Percentiles rank a stretch among this genome's conserved stretches.
Evolutionary conservation across 2,329 filamentous ascomycete species (phyloP).

Genomic region (Ascochyta clinopodiicola): DNA sequence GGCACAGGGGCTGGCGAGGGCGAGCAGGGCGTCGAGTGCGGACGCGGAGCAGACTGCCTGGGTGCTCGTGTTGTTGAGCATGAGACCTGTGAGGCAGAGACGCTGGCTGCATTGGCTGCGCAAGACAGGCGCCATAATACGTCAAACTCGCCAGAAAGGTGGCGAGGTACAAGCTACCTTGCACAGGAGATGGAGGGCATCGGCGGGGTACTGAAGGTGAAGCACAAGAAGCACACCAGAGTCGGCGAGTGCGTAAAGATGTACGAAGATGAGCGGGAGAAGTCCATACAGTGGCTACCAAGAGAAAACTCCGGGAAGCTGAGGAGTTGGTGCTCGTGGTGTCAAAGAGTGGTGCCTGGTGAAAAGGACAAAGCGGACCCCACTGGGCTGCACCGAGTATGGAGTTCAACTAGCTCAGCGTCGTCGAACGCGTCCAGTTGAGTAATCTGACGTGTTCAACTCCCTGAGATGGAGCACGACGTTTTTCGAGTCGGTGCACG

Average conservation of each 20-base stretch:
- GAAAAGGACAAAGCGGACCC: conserved; percentile 49
- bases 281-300: conserved; percentile 64
- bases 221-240: conserved; percentile 79
- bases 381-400: conserved; percentile 7
- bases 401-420: conserved; percentile 10
- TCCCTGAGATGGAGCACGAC: not conserved
- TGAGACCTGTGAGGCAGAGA: conserved; percentile 81
- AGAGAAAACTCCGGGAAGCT: conserved; percentile 72
- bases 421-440: conserved; percentile 3
- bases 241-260: conserved; percentile 87
- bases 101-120: conserved; percentile 61
- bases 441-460: not conserved
- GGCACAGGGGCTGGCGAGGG: conserved; percentile 89
- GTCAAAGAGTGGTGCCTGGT: conserved; percentile 74
- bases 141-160: conserved; percentile 49
- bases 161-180: conserved; percentile 74
- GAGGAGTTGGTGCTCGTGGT: conserved; percentile 94
- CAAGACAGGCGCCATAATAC: conserved; percentile 4
- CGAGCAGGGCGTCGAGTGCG: conserved; percentile 86
- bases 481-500: too few species aligned
- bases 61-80: conserved; percentile 78
- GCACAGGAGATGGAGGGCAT: conserved; percentile 91
- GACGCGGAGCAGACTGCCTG: conserved; percentile 77
- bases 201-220: conserved; percentile 85
- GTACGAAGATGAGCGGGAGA: conserved; percentile 67